These are phyloP conservation scores for Eremomyces bilateralis DNA, from an alignment of 495 filamentous ascomycete genomes.

Conservation along the genomic window DNA sequence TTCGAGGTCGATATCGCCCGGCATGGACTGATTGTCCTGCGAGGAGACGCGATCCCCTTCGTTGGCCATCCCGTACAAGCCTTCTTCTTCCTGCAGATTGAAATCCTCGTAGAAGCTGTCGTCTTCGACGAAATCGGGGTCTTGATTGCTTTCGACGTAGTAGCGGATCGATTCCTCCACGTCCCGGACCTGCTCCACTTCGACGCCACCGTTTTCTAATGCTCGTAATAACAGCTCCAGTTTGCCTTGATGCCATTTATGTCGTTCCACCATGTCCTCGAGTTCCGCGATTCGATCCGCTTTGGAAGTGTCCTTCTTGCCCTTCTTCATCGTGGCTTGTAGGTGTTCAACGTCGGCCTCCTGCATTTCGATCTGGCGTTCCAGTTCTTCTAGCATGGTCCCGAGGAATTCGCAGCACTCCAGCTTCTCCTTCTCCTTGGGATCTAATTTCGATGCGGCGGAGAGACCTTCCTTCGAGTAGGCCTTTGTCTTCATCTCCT, in stretches of 20 bases:
- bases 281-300: constrained; percentile 75
- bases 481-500: constrained; percentile 99
- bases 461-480: constrained; percentile 95
- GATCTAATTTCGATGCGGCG: constrained; percentile 77
- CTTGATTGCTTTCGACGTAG: constrained; percentile 80
- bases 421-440: constrained; percentile 78
- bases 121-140: constrained; percentile 74
- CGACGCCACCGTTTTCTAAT: constrained; percentile 79
- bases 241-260: constrained; percentile 91
- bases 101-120: constrained; percentile 92
- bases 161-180: constrained; percentile 83
- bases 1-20: constrained; percentile 45
- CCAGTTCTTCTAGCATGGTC: constrained; percentile 77
- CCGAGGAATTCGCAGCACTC: constrained; percentile 70
- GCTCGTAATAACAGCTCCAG: constrained; percentile 77
- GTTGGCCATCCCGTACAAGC: constrained; percentile 56
- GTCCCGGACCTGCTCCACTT: constrained; percentile 61
- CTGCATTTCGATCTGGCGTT: constrained; percentile 73
- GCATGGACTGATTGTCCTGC: constrained; percentile 83
- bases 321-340: constrained; percentile 79
- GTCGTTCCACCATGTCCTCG: constrained; percentile 60
- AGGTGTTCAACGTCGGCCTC: constrained; percentile 80
- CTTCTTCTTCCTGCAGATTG: constrained; percentile 70
- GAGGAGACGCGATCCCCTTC: constrained; percentile 81
- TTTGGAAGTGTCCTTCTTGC: constrained; percentile 64